A percentile compares a stretch with the other conserved stretches of the same genome.
These are phyloP conservation scores for Acmispon strigosus DNA, from an alignment of 306 rosid species.

Conservation along the genomic window DNA sequence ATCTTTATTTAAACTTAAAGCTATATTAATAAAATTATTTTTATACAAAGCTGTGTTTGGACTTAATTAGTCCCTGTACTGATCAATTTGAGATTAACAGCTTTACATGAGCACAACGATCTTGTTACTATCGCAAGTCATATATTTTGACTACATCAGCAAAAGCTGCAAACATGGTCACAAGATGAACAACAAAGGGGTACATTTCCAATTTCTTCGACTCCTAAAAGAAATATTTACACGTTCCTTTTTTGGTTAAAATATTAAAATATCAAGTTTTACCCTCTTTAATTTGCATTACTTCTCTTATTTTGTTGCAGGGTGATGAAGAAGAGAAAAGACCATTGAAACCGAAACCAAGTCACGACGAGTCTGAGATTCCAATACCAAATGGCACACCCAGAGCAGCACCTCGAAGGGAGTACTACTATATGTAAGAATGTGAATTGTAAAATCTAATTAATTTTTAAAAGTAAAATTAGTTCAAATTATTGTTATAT, in stretches of 20 bases:
- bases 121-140: slow-evolving; percentile 53
- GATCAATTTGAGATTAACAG: too few species aligned
- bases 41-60: too few species aligned
- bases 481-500: too few species aligned
- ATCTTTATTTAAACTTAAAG: not conserved
- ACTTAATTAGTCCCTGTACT: too few species aligned
- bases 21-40: not conserved
- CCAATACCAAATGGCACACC: slow-evolving; percentile 44
- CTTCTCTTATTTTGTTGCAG: not conserved
- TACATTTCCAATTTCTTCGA: slow-evolving; percentile 3
- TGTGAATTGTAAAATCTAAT: not conserved
- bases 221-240: not conserved
- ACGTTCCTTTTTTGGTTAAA: too few species aligned
- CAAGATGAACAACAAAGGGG: slow-evolving; percentile 20
- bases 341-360: slow-evolving; percentile 41
- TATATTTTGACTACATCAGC: slow-evolving; percentile 58
- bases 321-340: slow-evolving; percentile 36
- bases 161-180: slow-evolving; percentile 31
- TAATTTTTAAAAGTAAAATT: not conserved
- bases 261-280: not conserved
- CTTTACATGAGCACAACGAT: slow-evolving; percentile 62
- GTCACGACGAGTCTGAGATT: slow-evolving; percentile 18
- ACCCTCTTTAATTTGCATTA: not conserved
- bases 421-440: slow-evolving; percentile 55
- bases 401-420: slow-evolving; percentile 47